Conservation (phyloP, 1,284 basidiomycete genomes). For the Moesziomyces aphidis region DNA sequence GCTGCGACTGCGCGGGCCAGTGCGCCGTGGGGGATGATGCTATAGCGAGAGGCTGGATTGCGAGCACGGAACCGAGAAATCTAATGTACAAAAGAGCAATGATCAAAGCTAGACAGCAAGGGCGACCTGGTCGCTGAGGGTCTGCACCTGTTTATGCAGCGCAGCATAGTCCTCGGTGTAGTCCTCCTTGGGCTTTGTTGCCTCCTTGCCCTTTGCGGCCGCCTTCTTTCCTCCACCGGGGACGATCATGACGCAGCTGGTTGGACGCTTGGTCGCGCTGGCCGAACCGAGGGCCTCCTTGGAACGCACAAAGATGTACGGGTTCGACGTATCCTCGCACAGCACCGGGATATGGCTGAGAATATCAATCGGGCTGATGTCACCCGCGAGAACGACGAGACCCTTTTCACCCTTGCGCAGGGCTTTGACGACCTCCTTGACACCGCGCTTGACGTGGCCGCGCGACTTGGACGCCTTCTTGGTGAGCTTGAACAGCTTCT, state of each 20-base stretch:
- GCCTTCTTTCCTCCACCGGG: conserved; percentile 73
- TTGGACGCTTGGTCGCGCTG: conserved; percentile 96
- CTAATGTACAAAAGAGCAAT: neutral
- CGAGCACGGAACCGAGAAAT: neutral
- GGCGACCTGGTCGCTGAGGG: conserved; percentile 43
- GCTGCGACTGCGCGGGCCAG: too few species aligned
- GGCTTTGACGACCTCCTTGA: conserved; percentile 67
- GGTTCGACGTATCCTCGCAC: conserved; percentile 92
- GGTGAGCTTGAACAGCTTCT: conserved; percentile 67
- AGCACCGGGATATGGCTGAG: conserved; percentile 95
- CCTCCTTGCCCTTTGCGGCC: conserved; percentile 74
- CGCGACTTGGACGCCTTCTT: conserved; percentile 66
- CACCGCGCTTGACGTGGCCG: conserved; percentile 67
- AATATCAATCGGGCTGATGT: conserved; percentile 98
- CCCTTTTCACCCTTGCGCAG: conserved; percentile 67
- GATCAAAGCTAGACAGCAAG: conserved; percentile 19
- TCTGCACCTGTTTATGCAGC: conserved; percentile 78
- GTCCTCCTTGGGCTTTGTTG: conserved; percentile 75
- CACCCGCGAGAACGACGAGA: conserved; percentile 90
- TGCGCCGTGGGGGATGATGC: neutral
- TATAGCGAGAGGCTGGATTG: neutral
- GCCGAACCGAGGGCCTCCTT: conserved; percentile 86
- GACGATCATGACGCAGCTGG: conserved; percentile 92
- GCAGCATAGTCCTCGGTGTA: conserved; percentile 86
- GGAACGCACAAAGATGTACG: conserved; percentile 77